These are phyloP conservation scores for Cytospora piceicola DNA, from an alignment of 2,329 filamentous ascomycete genomes.

Conservation along the genomic window DNA sequence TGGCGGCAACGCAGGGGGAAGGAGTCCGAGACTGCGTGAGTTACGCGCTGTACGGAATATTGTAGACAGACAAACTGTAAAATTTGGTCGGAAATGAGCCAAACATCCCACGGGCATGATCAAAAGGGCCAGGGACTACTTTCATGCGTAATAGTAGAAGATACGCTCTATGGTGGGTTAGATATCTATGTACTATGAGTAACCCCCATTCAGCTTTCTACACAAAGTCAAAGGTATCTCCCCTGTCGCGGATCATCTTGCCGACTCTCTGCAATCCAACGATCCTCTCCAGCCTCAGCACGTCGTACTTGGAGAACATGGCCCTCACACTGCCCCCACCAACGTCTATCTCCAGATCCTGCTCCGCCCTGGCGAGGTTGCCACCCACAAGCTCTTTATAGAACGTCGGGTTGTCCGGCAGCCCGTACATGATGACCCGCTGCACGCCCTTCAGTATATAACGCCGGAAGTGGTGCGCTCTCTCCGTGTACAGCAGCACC, in stretches of 20 bases:
- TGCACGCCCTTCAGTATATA: constrained; percentile 81
- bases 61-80: constrained; percentile 6
- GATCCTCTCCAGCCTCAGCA: constrained; percentile 83
- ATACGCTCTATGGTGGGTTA: neutral
- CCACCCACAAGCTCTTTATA: constrained; percentile 76
- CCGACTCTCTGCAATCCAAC: constrained; percentile 80
- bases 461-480: constrained; percentile 96
- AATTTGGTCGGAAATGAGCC: neutral
- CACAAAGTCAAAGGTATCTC: constrained; percentile 94
- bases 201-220: constrained; percentile 46
- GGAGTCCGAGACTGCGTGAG: neutral
- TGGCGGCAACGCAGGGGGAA: constrained; percentile 24
- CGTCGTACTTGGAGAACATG: constrained; percentile 88
- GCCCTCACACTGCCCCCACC: constrained; percentile 63
- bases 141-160: neutral
- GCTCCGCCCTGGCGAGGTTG: constrained; percentile 65
- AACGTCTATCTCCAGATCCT: constrained; percentile 57
- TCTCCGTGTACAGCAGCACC: constrained; percentile 87
- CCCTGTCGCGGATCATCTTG: constrained; percentile 81
- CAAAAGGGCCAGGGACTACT: neutral
- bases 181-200: neutral
- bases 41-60: neutral
- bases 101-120: neutral
- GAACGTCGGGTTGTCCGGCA: constrained; percentile 86
- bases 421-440: constrained; percentile 83